Conservation (phyloP, 257 asterid species). For the Salvia rosmarinus region DNA sequence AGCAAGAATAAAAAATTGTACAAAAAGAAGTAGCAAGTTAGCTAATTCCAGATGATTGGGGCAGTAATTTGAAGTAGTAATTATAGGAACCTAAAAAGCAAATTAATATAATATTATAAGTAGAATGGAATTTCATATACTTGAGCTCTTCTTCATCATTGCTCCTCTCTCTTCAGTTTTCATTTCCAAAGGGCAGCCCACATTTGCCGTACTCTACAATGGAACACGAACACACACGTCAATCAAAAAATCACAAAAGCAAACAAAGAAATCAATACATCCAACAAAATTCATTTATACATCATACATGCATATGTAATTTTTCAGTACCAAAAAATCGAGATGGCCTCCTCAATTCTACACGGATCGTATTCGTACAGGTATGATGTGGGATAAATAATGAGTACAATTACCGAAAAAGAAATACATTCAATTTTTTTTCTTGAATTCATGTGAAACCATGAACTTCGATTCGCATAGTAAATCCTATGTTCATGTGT, state of each 20-base stretch:
- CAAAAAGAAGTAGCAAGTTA: constrained; percentile 3
- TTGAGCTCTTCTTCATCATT: neutral
- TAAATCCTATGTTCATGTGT: too few relatives aligned
- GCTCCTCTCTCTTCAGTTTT: constrained; percentile 41
- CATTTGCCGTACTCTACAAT: constrained; percentile 72
- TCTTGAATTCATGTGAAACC: too few relatives aligned
- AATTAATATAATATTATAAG: constrained; percentile 10
- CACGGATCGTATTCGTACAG: too few relatives aligned
- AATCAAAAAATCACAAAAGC: neutral
- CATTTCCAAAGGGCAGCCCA: constrained; percentile 62
- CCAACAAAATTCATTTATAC: too few relatives aligned
- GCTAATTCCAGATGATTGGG: neutral
- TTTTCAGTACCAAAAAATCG: too few relatives aligned
- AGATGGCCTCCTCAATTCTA: too few relatives aligned
- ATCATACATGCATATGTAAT: too few relatives aligned
- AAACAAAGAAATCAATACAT: too few relatives aligned
- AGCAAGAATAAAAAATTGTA: constrained; percentile 9
- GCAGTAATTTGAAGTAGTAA: constrained; percentile 18
- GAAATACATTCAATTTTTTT: too few relatives aligned
- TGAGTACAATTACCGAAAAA: too few relatives aligned
- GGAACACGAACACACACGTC: neutral
- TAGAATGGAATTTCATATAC: constrained; percentile 27
- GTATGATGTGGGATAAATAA: too few relatives aligned
- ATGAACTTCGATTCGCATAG: too few relatives aligned
- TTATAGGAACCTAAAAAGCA: neutral